These are phyloP conservation scores for Henckelia pumila DNA, from an alignment of 257 asterid genomes.

Conservation along the genomic window DNA sequence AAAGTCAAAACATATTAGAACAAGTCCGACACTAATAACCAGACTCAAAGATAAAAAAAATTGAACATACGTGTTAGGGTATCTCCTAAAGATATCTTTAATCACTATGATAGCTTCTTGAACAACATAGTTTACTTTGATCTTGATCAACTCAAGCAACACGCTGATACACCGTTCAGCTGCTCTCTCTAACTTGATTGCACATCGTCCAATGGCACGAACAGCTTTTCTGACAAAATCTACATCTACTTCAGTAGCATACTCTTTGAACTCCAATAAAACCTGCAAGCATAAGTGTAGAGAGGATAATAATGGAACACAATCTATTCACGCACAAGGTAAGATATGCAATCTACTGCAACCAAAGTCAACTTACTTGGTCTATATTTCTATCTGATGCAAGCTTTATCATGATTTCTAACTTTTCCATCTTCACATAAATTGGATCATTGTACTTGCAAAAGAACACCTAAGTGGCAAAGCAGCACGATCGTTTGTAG, in stretches of 20 bases:
- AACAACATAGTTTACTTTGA: constrained; percentile 97
- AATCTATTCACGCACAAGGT: constrained; percentile 13
- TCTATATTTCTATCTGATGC: constrained; percentile 97
- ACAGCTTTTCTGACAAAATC: constrained; percentile 99
- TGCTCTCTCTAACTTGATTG: constrained; percentile 99
- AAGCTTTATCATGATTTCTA: constrained; percentile 99
- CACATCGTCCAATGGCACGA: constrained; percentile 99
- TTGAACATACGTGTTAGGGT: constrained; percentile 89
- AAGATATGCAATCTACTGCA: constrained; percentile 10
- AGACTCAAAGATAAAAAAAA: constrained; percentile 17
- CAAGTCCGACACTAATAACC: constrained; percentile 12
- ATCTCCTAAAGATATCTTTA: constrained; percentile 97
- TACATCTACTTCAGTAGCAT: constrained; percentile 99
- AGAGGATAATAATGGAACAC: constrained; percentile 17
- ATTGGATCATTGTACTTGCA: constrained; percentile 99
- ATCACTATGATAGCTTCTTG: constrained; percentile 99
- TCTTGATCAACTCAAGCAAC: constrained; percentile 97
- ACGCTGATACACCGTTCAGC: constrained; percentile 99
- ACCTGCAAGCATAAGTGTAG: constrained; percentile 48
- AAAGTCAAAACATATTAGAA: constrained; percentile 19
- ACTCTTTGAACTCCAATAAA: constrained; percentile 94
- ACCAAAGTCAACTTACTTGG: constrained; percentile 58
- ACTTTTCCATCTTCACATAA: constrained; percentile 97
- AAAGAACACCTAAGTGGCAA: constrained; percentile 70
- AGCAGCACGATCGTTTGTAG: constrained; percentile 18